Evolutionary conservation across 345 rosid species (phyloP), one percentile per base, ranked within the genome.

Genomic region (Linum tenue): DNA sequence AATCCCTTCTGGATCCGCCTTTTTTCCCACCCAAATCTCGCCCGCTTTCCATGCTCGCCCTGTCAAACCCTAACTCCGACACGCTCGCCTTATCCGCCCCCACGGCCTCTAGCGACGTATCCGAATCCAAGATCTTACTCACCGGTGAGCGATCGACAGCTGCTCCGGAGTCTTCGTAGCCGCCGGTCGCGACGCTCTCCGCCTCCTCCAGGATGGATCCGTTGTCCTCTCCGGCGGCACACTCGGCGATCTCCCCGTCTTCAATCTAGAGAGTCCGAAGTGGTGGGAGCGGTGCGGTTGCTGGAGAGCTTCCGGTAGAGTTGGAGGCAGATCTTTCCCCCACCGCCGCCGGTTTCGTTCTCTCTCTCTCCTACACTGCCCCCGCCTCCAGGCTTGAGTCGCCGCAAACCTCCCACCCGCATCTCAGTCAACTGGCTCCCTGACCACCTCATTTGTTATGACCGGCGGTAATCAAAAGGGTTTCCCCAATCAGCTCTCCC

Each of bases 181-280:
- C 86, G 51, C 86, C 16, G 17, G 17, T 84, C 39, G 70, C 68
- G 10, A 83, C 85, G 43, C 94, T 87, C 63, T 85, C 90, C 31
- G 67, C 67, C 72, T 86, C 92, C 64, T 87, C 90, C 60, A 87
- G 72, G 62, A 87, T 82, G 36, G 94, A 87, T n/a, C 94, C 94
- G 42, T 81, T 83, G 66, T 87, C 89, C 48, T 79, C 87, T 14
- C 2, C 71, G 12, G 55, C 75, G 64, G 76, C 55, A 68, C 71
- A 55, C 71, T 48, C 68, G 81, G 70, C 71, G 75, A 58, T 60
- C 64, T 79, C 83, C 70, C 90, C 0, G 76, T 78, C 68, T 83
- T 85, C 68, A 85, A 63, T 65, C 94, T 83, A 11, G 90, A 90
- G 1, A 87, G 83, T 11, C 90, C 94, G 60, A 37, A 31, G 60